Evolutionary conservation across 768 basidiomycete genomes (phyloP).

Genomic region (Rhodotorula sphaerocarpa): DNA sequence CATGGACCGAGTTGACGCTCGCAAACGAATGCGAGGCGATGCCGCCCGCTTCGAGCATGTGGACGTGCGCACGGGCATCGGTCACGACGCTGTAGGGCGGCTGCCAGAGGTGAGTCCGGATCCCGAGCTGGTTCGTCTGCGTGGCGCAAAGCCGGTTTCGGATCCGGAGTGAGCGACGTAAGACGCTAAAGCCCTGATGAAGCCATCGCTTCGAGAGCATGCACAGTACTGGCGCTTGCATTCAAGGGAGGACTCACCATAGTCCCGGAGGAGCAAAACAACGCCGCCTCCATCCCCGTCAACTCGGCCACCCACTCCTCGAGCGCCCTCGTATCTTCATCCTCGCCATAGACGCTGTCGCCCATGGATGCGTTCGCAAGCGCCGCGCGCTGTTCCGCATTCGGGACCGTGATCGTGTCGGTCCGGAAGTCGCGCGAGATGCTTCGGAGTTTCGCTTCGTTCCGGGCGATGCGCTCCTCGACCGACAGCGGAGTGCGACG

Average conservation of each 20-base stretch:
- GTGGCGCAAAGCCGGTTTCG: no score
- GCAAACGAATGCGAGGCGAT: conserved; percentile 51
- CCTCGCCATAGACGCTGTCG: conserved; percentile 41
- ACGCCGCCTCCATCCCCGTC: conserved; percentile 75
- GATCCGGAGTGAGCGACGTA: no score
- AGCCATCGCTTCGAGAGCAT: no score
- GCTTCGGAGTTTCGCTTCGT: background rate
- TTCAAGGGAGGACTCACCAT: conserved; percentile 58
- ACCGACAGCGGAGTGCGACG: no score
- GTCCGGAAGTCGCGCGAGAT: conserved; percentile 24
- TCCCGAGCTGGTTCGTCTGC: conserved; percentile 51
- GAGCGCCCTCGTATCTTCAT: conserved; percentile 44
- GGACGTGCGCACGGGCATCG: conserved; percentile 77
- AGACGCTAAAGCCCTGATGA: no score
- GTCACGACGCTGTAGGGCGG: conserved; percentile 78
- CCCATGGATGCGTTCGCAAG: conserved; percentile 36
- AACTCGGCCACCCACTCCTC: conserved; percentile 46
- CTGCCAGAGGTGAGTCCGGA: conserved; percentile 76
- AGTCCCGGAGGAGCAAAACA: conserved; percentile 81
- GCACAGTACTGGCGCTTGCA: no score
- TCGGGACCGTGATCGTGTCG: conserved; percentile 39
- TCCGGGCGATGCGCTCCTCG: background rate
- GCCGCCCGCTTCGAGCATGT: conserved; percentile 82
- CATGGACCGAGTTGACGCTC: conserved; percentile 40
- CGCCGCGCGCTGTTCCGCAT: conserved; percentile 31